Evolutionary conservation across 345 rosid species (phyloP).

Genomic region (Populus alba): DNA sequence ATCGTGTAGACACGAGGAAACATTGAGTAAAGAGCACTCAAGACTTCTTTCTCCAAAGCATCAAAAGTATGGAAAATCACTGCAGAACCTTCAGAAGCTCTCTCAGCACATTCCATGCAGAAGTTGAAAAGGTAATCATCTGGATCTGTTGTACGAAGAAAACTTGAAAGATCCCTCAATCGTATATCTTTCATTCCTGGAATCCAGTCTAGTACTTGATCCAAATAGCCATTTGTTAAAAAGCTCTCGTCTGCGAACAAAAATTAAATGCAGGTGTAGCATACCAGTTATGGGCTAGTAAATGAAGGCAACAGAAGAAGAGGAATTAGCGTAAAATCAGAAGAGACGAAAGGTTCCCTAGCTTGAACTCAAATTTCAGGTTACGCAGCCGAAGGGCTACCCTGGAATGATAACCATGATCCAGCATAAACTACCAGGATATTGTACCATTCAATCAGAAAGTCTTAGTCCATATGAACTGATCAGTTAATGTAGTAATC

Average conservation of each 20-base stretch:
- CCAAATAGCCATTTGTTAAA: conserved; percentile 1
- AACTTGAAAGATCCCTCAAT: background rate
- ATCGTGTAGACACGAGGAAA: background rate
- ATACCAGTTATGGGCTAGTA: too few relatives aligned
- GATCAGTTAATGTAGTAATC: too few relatives aligned
- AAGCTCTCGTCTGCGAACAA: background rate
- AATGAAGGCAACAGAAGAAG: too few relatives aligned
- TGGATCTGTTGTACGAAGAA: background rate
- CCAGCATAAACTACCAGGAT: too few relatives aligned
- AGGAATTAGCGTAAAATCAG: too few relatives aligned
- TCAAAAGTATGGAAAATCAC: conserved; percentile 11
- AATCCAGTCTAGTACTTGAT: background rate
- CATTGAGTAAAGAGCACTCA: background rate
- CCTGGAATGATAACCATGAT: too few relatives aligned
- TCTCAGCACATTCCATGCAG: background rate
- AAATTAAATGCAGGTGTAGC: background rate
- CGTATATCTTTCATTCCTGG: conserved; percentile 1
- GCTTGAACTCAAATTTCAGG: too few relatives aligned
- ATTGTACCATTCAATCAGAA: too few relatives aligned
- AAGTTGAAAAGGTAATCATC: background rate
- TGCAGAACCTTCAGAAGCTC: background rate
- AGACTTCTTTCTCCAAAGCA: conserved; percentile 1
- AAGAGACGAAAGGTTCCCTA: too few relatives aligned
- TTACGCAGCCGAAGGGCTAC: too few relatives aligned
- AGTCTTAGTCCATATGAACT: too few relatives aligned